Conservation (phyloP, 1,139 yeast species). For the Saccharomyces hybrid region DNA sequence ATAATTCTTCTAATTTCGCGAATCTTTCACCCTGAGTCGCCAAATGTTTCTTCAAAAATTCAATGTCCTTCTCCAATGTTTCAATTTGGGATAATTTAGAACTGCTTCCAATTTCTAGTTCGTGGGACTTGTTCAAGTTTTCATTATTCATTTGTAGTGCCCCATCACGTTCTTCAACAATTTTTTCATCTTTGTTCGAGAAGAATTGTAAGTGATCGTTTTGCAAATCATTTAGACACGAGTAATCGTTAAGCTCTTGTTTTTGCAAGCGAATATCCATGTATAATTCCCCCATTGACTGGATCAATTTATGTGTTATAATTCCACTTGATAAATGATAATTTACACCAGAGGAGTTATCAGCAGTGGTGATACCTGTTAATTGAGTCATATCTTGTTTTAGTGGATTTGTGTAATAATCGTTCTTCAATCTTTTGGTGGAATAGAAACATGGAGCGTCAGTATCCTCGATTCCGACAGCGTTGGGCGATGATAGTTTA, state of each 20-base stretch:
- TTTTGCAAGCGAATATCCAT: constrained; percentile 24
- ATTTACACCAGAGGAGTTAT: constrained; percentile 27
- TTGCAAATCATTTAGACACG: constrained; percentile 17
- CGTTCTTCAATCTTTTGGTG: constrained; percentile 57
- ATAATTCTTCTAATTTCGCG: constrained; percentile 19
- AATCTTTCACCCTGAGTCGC: constrained; percentile 25
- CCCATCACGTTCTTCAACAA: constrained; percentile 18
- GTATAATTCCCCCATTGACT: constrained; percentile 34
- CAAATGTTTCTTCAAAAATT: constrained; percentile 21
- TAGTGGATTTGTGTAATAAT: constrained; percentile 59
- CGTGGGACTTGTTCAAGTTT: constrained; percentile 17
- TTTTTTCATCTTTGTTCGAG: constrained; percentile 16
- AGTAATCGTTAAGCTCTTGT: constrained; percentile 28
- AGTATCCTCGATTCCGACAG: constrained; percentile 8
- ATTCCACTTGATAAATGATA: constrained; percentile 33
- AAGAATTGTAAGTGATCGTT: constrained; percentile 22
- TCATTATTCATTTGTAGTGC: constrained; percentile 12
- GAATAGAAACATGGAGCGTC: constrained; percentile 42
- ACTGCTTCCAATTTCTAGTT: constrained; percentile 31
- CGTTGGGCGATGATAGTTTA: constrained; percentile 36
- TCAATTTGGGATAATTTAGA: constrained; percentile 38
- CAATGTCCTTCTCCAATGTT: constrained; percentile 34
- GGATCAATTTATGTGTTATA: constrained; percentile 45
- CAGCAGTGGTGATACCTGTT: constrained; percentile 48
- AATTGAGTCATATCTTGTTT: constrained; percentile 49